Percentiles rank a stretch among this genome's conserved stretches.
These are phyloP conservation scores for Vachellia collinsii DNA, from an alignment of 306 rosid species.

Conservation along the genomic window DNA sequence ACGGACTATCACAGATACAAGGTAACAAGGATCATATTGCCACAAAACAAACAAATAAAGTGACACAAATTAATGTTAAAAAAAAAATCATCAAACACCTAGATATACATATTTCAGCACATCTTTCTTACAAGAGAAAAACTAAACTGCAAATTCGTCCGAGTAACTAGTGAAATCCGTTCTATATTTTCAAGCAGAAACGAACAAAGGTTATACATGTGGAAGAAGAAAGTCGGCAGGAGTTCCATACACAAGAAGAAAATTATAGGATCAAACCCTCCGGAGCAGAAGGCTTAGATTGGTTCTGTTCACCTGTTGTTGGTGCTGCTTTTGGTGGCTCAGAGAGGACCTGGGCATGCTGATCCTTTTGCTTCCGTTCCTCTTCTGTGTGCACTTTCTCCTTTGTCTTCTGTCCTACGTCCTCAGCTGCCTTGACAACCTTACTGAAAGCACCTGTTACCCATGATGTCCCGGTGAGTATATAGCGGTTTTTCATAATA, in stretches of 20 bases:
- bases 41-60: background rate
- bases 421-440: slow-evolving; percentile 93
- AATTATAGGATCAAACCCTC: slow-evolving; percentile 84
- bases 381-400: slow-evolving; percentile 78
- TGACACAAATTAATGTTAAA: background rate
- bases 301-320: slow-evolving; percentile 53
- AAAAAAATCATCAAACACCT: slow-evolving; percentile 6
- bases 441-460: slow-evolving; percentile 79
- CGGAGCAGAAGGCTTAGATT: slow-evolving; percentile 71
- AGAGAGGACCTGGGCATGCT: slow-evolving; percentile 57
- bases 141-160: slow-evolving; percentile 40
- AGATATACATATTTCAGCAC: slow-evolving; percentile 34
- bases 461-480: slow-evolving; percentile 83
- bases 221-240: slow-evolving; percentile 36
- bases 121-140: slow-evolving; percentile 37
- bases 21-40: background rate
- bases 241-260: slow-evolving; percentile 49
- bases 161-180: slow-evolving; percentile 36
- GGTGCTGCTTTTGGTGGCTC: slow-evolving; percentile 73
- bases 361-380: slow-evolving; percentile 67
- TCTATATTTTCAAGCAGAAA: slow-evolving; percentile 45
- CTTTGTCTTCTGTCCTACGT: slow-evolving; percentile 86
- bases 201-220: slow-evolving; percentile 31
- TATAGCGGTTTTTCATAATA: slow-evolving; percentile 87
- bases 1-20: background rate